Evolutionary conservation across 306 rosid species (phyloP).

Genomic region (Cucumis melo): DNA sequence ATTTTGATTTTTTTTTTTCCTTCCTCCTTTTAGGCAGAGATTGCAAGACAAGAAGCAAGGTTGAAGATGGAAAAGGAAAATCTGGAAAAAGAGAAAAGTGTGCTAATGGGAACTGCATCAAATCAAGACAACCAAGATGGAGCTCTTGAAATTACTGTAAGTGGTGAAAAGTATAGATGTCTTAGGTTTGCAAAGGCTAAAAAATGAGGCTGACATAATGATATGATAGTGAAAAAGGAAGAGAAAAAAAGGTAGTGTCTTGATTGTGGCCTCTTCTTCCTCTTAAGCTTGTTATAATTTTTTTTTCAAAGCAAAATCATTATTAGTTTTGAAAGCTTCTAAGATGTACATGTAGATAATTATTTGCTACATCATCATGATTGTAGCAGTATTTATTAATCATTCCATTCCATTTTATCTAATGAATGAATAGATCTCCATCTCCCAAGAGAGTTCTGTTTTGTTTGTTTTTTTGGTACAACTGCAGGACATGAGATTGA

Average conservation of each 20-base stretch:
- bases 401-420: not conserved
- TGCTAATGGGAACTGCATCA: slow-evolving; percentile 94
- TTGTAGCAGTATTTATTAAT: not conserved
- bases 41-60: slow-evolving; percentile 88
- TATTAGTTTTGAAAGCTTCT: not conserved
- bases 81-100: slow-evolving; percentile 93
- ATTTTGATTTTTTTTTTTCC: not conserved
- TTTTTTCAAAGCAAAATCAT: not conserved
- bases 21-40: slow-evolving; percentile 47
- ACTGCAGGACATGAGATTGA: no score
- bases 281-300: not conserved
- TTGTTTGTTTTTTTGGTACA: no score
- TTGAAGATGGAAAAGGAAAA: slow-evolving; percentile 91
- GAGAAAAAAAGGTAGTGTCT: not conserved
- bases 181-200: slow-evolving; percentile 92
- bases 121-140: slow-evolving; percentile 93
- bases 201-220: slow-evolving; percentile 35
- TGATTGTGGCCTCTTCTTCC: not conserved
- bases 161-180: slow-evolving; percentile 92
- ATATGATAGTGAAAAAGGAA: not conserved
- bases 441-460: not conserved
- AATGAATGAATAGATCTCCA: not conserved
- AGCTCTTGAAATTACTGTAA: slow-evolving; percentile 95
- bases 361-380: not conserved
- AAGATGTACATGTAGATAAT: not conserved